Conservation (phyloP, 768 basidiomycete species). For the Leccinum arenicola region DNA sequence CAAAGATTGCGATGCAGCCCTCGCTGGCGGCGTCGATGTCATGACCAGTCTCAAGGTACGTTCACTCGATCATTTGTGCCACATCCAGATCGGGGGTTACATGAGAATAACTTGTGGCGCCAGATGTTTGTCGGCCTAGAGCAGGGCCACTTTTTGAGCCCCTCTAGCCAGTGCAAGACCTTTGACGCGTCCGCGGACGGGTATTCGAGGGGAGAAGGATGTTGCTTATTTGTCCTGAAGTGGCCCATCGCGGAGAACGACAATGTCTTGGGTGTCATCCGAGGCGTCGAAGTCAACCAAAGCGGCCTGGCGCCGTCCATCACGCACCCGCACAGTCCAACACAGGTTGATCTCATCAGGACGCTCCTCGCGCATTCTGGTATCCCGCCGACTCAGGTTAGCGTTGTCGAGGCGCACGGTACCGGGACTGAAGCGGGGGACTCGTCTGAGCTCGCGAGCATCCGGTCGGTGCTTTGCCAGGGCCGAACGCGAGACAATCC, state of each 20-base stretch:
- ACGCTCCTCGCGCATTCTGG: conserved; percentile 45
- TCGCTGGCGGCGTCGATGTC: conserved; percentile 75
- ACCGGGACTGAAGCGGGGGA: conserved; percentile 75
- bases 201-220: conserved; percentile 70
- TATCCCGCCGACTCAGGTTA: conserved; percentile 46
- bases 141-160: conserved; percentile 64
- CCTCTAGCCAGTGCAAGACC: conserved; percentile 64
- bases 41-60: conserved; percentile 71
- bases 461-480: conserved; percentile 51
- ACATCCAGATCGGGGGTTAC: neutral
- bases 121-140: conserved; percentile 72
- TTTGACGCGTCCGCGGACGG: conserved; percentile 75
- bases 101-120: neutral
- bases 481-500: conserved; percentile 43
- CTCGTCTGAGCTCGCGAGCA: conserved; percentile 59
- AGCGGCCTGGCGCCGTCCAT: conserved; percentile 64
- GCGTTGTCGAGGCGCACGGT: conserved; percentile 72
- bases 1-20: conserved; percentile 62
- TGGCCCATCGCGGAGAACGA: conserved; percentile 66
- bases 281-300: conserved; percentile 70
- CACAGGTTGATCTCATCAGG: conserved; percentile 56
- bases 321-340: conserved; percentile 65
- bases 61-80: neutral
- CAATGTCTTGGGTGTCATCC: conserved; percentile 64
- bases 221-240: conserved; percentile 69